Evolutionary conservation across 352 stramenopile species (phyloP).

Genomic region (Globisporangium lucens): DNA sequence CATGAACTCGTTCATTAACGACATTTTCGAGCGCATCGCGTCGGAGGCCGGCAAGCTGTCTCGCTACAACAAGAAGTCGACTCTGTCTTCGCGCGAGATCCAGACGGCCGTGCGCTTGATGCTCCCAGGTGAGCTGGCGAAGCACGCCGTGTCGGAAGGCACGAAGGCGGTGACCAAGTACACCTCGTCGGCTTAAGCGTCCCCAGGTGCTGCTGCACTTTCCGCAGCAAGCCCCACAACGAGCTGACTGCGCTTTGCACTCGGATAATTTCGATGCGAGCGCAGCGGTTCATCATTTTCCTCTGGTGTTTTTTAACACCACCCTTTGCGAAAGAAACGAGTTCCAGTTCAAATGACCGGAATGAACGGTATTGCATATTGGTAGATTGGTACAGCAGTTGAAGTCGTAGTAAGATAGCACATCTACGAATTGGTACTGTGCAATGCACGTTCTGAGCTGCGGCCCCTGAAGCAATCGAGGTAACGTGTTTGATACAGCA

Average conservation of each 20-base stretch:
- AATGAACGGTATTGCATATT: no score
- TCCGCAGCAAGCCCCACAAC: neutral
- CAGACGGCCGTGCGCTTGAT: constrained; percentile 95
- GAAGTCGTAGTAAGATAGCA: no score
- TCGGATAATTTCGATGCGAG: neutral
- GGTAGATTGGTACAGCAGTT: no score
- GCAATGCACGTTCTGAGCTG: no score
- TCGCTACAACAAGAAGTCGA: constrained; percentile 99
- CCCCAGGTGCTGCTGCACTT: neutral
- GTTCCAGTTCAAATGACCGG: neutral
- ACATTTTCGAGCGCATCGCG: constrained; percentile 98
- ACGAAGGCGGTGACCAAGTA: constrained; percentile 96
- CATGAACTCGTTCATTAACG: constrained; percentile 99
- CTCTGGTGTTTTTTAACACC: constrained; percentile 87
- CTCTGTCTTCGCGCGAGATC: constrained; percentile 95
- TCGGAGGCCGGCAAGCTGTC: constrained; percentile 95
- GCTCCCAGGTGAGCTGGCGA: constrained; percentile 95
- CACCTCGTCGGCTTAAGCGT: constrained; percentile 80
- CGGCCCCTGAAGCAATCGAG: no score
- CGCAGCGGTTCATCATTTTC: constrained; percentile 15
- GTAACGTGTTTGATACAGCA: no score
- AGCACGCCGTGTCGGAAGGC: constrained; percentile 96
- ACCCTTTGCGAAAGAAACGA: constrained; percentile 54
- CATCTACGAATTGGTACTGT: no score
- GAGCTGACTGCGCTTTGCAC: neutral